phyloP scores from a whole-genome alignment of 805 yeast species.

The Nakazawaea ambrosiae region DNA sequence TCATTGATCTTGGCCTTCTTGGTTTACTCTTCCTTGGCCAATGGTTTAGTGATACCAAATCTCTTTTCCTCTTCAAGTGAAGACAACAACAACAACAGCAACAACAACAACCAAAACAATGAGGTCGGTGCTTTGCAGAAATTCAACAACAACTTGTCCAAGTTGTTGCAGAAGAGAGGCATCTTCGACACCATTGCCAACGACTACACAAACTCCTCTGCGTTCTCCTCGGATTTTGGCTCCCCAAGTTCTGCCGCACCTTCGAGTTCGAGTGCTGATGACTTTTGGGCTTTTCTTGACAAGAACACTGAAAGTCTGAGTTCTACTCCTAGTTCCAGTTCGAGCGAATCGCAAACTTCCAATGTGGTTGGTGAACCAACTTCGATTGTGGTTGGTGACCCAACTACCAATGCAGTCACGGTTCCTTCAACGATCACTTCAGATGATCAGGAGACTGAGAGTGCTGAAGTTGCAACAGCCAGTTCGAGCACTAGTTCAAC shows the following conservation, averaged over 20 bases:
- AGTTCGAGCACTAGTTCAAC: background rate
- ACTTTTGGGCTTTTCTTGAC: background rate
- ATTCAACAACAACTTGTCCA: conserved; percentile 6
- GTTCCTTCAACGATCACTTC: too few species aligned
- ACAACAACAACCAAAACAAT: background rate
- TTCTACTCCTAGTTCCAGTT: too few species aligned
- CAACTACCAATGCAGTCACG: conserved; percentile 1
- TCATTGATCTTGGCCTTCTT: background rate
- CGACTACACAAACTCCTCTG: conserved; percentile 3
- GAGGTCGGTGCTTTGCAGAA: conserved; percentile 1
- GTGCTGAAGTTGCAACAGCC: background rate
- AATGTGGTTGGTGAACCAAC: too few species aligned
- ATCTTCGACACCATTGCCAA: background rate
- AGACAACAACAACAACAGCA: too few species aligned
- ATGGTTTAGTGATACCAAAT: conserved; percentile 9
- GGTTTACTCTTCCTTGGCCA: conserved; percentile 2
- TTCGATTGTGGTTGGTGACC: too few species aligned
- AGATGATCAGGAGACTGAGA: too few species aligned
- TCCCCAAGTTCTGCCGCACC: background rate
- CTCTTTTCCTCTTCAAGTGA: background rate
- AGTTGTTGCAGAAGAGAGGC: conserved; percentile 6
- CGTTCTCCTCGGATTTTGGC: conserved; percentile 1
- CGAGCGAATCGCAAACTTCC: too few species aligned
- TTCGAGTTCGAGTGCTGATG: background rate
- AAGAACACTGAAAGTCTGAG: too few species aligned